Evolutionary conservation across 2,329 filamentous ascomycete genomes (phyloP).

Genomic region (Ceratocystis eucalypticola): DNA sequence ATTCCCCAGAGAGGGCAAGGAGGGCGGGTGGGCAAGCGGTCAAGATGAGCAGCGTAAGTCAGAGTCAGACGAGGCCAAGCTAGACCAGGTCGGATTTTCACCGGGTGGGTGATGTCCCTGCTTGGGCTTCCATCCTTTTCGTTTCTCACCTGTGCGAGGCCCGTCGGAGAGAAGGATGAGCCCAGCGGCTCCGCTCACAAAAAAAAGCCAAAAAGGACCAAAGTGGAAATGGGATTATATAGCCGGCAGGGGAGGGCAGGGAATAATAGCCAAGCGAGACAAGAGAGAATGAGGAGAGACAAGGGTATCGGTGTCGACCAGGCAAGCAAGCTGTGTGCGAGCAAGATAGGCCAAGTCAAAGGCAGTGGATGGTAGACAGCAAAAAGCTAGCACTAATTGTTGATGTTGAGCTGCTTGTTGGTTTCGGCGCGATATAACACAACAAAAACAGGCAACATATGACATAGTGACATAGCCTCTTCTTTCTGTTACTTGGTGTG

Average conservation of each 20-base stretch:
- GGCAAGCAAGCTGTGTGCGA: too few species aligned
- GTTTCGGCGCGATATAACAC: not conserved
- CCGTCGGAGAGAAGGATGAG: constrained; percentile 9
- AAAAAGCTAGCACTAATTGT: not conserved
- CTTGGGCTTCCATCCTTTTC: not conserved
- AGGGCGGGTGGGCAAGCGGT: not conserved
- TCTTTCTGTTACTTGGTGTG: not conserved
- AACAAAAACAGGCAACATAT: constrained; percentile 5
- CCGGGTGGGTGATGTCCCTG: not conserved
- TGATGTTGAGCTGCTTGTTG: not conserved
- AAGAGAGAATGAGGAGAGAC: constrained; percentile 3
- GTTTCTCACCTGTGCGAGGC: not conserved
- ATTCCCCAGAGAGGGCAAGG: not conserved
- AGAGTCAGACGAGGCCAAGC: not conserved
- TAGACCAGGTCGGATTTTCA: not conserved
- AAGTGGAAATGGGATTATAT: not conserved
- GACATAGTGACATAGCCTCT: not conserved
- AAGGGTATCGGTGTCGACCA: constrained; percentile 1
- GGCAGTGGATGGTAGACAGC: too few species aligned
- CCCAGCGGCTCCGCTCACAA: constrained; percentile 9
- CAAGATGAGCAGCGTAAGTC: not conserved
- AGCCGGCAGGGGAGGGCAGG: not conserved
- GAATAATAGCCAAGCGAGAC: constrained; percentile 6
- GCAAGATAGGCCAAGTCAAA: too few species aligned
- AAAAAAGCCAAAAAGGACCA: constrained; percentile 6